Conservation (phyloP, 2,329 filamentous ascomycete genomes). For the Myotisia sp. region DNA sequence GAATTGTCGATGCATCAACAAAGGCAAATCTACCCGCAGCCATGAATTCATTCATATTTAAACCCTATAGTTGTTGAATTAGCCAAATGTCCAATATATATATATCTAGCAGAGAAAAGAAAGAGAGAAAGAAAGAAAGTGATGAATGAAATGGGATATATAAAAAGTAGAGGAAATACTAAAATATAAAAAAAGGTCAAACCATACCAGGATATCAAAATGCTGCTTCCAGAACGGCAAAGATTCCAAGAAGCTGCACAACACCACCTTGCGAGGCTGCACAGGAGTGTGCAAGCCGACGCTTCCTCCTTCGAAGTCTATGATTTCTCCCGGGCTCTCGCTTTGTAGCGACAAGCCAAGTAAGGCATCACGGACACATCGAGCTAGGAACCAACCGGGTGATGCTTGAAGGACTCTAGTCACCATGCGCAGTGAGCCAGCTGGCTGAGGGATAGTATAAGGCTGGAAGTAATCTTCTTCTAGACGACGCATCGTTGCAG, state of each 20-base stretch:
- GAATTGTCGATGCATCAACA: conserved; percentile 63
- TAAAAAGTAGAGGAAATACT: conserved; percentile 6
- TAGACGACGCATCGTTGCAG: too few relatives aligned
- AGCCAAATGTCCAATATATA: too few relatives aligned
- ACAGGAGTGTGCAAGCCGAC: conserved; percentile 1
- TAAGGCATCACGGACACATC: conserved; percentile 38
- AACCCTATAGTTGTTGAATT: conserved; percentile 36
- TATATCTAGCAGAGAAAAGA: too few relatives aligned
- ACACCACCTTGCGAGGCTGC: conserved; percentile 41
- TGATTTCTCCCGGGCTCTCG: conserved; percentile 11
- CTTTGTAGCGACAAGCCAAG: conserved; percentile 6
- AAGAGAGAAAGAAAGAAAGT: too few relatives aligned
- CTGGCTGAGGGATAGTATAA: conserved; percentile 21
- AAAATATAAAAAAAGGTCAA: not conserved
- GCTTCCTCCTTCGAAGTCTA: conserved; percentile 4
- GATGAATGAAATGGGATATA: too few relatives aligned
- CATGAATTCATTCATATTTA: conserved; percentile 52
- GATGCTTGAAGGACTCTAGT: conserved; percentile 34
- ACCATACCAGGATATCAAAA: conserved; percentile 48
- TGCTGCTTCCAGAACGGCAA: conserved; percentile 65
- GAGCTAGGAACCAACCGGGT: conserved; percentile 43
- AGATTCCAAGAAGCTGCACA: conserved; percentile 74
- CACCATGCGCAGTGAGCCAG: conserved; percentile 28
- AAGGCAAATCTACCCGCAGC: conserved; percentile 52
- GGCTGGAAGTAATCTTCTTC: too few relatives aligned